Evolutionary conservation across 768 basidiomycete species (phyloP).

Genomic region (Tephrocybe sp.): DNA sequence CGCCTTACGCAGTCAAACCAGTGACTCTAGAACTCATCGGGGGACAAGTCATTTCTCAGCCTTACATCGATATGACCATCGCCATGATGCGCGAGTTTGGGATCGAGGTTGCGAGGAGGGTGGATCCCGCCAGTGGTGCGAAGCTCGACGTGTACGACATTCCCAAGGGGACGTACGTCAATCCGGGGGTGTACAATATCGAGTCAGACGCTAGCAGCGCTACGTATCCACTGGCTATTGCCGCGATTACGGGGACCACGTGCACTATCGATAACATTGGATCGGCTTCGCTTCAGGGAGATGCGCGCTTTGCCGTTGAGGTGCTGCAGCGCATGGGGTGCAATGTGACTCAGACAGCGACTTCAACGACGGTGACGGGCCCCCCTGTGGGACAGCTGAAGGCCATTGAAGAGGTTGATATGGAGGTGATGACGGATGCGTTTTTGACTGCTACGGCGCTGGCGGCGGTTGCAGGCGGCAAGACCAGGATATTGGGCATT

Average conservation of each 20-base stretch:
- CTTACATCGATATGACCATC: constrained; percentile 99
- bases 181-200: constrained; percentile 82
- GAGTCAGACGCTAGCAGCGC: constrained; percentile 95
- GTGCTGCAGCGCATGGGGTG: constrained; percentile 97
- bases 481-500: constrained; percentile 87
- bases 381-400: constrained; percentile 80
- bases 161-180: constrained; percentile 73
- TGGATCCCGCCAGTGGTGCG: constrained; percentile 56
- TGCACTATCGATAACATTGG: constrained; percentile 96
- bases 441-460: constrained; percentile 94
- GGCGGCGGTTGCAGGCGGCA: constrained; percentile 74
- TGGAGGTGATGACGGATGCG: constrained; percentile 99
- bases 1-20: constrained; percentile 85
- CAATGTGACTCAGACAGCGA: constrained; percentile 79
- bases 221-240: constrained; percentile 95
- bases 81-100: constrained; percentile 97
- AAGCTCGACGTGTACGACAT: constrained; percentile 83
- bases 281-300: constrained; percentile 89
- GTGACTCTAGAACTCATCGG: constrained; percentile 89
- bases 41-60: constrained; percentile 95
- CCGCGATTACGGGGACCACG: constrained; percentile 94
- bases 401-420: constrained; percentile 85
- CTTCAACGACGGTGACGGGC: constrained; percentile 88
- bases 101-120: constrained; percentile 65
- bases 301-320: constrained; percentile 91